Evolutionary conservation across 2,329 filamentous ascomycete species (phyloP).

Genomic region (Pseudophaeomoniella oleicola): DNA sequence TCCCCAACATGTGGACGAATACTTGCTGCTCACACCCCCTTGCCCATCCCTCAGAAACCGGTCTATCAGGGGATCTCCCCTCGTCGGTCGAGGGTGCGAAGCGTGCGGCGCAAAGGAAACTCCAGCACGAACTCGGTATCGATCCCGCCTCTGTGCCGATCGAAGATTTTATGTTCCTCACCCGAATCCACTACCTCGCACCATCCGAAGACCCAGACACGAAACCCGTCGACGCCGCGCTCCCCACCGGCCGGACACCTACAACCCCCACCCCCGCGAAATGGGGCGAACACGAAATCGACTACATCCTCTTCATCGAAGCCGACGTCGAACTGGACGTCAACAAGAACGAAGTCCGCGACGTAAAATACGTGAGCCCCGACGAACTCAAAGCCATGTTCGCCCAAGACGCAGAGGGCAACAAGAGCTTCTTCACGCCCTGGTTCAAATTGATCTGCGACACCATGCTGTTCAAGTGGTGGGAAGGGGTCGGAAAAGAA

Average conservation of each 20-base stretch:
- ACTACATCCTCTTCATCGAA: conserved; percentile 98
- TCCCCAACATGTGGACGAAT: conserved; percentile 99
- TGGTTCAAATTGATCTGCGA: conserved; percentile 99
- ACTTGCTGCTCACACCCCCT: conserved; percentile 98
- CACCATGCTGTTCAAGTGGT: conserved; percentile 97
- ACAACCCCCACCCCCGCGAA: conserved; percentile 61
- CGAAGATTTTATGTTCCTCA: conserved; percentile 85
- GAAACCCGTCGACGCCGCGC: background rate
- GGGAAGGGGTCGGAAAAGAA: conserved; percentile 61
- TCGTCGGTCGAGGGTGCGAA: conserved; percentile 77
- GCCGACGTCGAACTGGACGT: conserved; percentile 72
- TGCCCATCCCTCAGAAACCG: conserved; percentile 81
- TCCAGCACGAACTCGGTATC: conserved; percentile 91
- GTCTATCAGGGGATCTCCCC: conserved; percentile 49
- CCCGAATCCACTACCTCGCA: conserved; percentile 94
- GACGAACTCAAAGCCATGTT: conserved; percentile 78
- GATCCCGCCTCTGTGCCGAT: conserved; percentile 75
- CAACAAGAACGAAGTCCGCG: conserved; percentile 81
- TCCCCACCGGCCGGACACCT: background rate
- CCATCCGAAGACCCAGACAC: conserved; percentile 25
- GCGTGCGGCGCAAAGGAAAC: conserved; percentile 80
- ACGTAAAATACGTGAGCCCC: conserved; percentile 67
- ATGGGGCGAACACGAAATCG: conserved; percentile 98
- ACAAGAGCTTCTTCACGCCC: conserved; percentile 78
- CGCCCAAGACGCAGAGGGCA: conserved; percentile 53